Percentiles rank a stretch among this genome's conserved stretches.
phyloP scores from a whole-genome alignment of 257 asterid genomes.

The Cruciata laevipes region DNA sequence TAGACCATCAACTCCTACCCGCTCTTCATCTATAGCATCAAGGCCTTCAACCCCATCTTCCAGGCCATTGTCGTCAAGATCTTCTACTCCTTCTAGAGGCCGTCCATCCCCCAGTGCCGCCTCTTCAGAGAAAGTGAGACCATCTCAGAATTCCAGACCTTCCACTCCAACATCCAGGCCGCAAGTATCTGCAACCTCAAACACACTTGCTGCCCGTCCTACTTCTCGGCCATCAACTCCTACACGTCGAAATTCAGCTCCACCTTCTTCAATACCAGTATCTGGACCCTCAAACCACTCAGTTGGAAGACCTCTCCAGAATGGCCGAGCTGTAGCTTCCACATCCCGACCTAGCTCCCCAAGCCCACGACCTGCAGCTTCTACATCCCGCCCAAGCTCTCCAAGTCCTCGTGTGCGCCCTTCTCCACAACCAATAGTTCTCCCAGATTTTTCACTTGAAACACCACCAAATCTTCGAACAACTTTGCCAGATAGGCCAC shows the following conservation, averaged over 20 bases:
- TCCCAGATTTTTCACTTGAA: slow-evolving; percentile 76
- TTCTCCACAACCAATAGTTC: slow-evolving; percentile 63
- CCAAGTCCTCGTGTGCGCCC: slow-evolving; percentile 76
- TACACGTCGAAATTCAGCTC: slow-evolving; percentile 62
- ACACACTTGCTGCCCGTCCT: slow-evolving; percentile 47
- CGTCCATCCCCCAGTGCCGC: slow-evolving; percentile 48
- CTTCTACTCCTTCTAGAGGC: slow-evolving; percentile 78
- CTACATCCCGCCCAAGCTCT: slow-evolving; percentile 93
- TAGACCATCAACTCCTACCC: slow-evolving; percentile 85
- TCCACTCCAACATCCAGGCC: slow-evolving; percentile 96
- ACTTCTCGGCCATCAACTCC: slow-evolving; percentile 95
- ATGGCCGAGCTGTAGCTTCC: slow-evolving; percentile 48
- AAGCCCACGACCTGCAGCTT: slow-evolving; percentile 47
- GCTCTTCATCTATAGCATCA: slow-evolving; percentile 64
- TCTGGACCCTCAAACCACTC: slow-evolving; percentile 51
- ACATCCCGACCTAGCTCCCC: slow-evolving; percentile 97
- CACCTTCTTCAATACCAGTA: slow-evolving; percentile 42
- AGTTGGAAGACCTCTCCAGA: slow-evolving; percentile 47
- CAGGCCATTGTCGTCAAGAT: slow-evolving; percentile 61
- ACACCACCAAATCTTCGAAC: slow-evolving; percentile 96
- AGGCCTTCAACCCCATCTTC: slow-evolving; percentile 84
- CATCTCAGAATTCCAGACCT: slow-evolving; percentile 80
- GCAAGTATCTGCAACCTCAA: slow-evolving; percentile 50
- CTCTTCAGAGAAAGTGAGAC: slow-evolving; percentile 59
- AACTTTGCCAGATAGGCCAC: slow-evolving; percentile 82